Evolutionary conservation across 176 grass and related monocot species (phyloP).

Genomic region (Aegilops sharonensis): DNA sequence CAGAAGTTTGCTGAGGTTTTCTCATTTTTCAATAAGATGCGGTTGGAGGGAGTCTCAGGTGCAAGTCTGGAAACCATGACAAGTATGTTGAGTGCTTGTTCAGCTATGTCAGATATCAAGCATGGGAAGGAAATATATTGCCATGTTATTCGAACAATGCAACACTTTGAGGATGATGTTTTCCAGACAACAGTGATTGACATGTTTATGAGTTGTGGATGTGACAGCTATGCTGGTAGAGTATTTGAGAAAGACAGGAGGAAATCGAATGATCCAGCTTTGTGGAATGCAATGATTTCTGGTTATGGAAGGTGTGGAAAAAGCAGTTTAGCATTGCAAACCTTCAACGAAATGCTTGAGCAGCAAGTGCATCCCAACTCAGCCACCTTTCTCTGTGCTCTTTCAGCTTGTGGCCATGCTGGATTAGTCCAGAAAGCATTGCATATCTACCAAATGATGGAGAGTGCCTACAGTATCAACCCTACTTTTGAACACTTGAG

Average conservation of each 20-base stretch:
- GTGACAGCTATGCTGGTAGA: slow-evolving; percentile 28
- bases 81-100: slow-evolving; percentile 38
- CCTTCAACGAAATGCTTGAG: slow-evolving; percentile 36
- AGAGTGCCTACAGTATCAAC: slow-evolving; percentile 10
- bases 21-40: slow-evolving; percentile 34
- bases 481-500: slow-evolving; percentile 32
- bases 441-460: slow-evolving; percentile 37
- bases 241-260: slow-evolving; percentile 17
- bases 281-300: slow-evolving; percentile 49
- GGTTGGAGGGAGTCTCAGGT: neutral
- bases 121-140: slow-evolving; percentile 46
- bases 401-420: slow-evolving; percentile 40
- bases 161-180: slow-evolving; percentile 32
- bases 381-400: slow-evolving; percentile 21
- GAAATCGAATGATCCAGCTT: slow-evolving; percentile 26
- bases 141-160: slow-evolving; percentile 40
- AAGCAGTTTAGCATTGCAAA: slow-evolving; percentile 27
- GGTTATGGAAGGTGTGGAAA: slow-evolving; percentile 45
- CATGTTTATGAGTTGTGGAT: slow-evolving; percentile 50
- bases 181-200: slow-evolving; percentile 43
- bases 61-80: slow-evolving; percentile 43
- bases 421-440: slow-evolving; percentile 36
- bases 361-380: slow-evolving; percentile 30
- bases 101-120: slow-evolving; percentile 25
- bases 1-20: slow-evolving; percentile 21